These are phyloP conservation scores for Cryptococcus sp. DNA, from an alignment of 1,284 basidiomycete species.

Conservation along the genomic window DNA sequence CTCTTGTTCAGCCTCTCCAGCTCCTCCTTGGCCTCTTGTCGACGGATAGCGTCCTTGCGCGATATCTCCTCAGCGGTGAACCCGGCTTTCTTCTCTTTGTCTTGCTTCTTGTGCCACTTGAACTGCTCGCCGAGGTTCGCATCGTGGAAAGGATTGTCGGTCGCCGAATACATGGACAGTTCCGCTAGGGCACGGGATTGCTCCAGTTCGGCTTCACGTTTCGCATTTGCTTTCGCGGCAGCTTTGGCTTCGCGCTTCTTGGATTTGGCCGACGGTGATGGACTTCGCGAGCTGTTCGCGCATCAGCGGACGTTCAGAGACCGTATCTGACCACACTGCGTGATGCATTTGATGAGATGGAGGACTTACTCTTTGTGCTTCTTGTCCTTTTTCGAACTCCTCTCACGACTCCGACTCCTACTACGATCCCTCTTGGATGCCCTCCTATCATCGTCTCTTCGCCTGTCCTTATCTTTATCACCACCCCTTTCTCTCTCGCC, in stretches of 20 bases:
- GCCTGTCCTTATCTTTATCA: constrained; percentile 25
- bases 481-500: constrained; percentile 24
- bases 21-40: constrained; percentile 92
- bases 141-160: constrained; percentile 94
- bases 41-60: constrained; percentile 73
- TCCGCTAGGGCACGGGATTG: constrained; percentile 78
- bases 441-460: constrained; percentile 24
- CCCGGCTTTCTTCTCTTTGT: constrained; percentile 90
- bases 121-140: constrained; percentile 93
- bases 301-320: constrained; percentile 2
- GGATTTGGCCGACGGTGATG: constrained; percentile 37
- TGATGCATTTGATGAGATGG: neutral
- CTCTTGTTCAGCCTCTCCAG: constrained; percentile 86
- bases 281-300: constrained; percentile 40
- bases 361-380: constrained; percentile 28
- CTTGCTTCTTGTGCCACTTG: constrained; percentile 97
- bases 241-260: constrained; percentile 72
- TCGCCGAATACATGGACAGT: constrained; percentile 88
- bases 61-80: constrained; percentile 77
- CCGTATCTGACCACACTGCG: neutral
- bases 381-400: constrained; percentile 45
- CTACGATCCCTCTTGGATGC: constrained; percentile 29
- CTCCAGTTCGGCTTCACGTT: constrained; percentile 77
- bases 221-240: constrained; percentile 78
- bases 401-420: constrained; percentile 34